Evolutionary conservation across 2,329 filamentous ascomycete species (phyloP), one percentile per base, ranked within the genome.

Genomic region (Colletotrichum orbiculare): DNA sequence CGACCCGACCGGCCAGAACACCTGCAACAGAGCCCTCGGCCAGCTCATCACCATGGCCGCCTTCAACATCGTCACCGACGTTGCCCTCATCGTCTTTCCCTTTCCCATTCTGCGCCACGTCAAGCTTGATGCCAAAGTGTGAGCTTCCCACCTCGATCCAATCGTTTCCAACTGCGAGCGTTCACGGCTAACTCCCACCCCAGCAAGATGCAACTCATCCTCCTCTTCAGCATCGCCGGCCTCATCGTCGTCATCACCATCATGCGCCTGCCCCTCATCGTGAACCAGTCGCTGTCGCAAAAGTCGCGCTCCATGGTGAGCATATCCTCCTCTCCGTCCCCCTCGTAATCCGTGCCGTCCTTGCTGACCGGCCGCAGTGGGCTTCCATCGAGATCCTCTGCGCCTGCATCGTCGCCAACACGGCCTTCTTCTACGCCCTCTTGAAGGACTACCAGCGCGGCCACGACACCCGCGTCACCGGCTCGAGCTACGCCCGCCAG

Each of bases 361-460:
- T 17, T 17, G 15, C 39, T 50, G 17, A 62, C n/a, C 3, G 3
- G 2, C 34, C 17, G 12, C 37, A 75, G 73, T 75, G 73, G 73
- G 73, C 73, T 35, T 73, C 73, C 4, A 70, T 75, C 45, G 73
- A 75, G 64, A 75, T 75, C n/a, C 66, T 75, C 1, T 75, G 73
- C 67, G 73, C 72, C 2, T 75, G 73, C 43, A 60, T 75, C 25
- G 73, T 75, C 11, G 70, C 73, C 35, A 75, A 75, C 42, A 72
- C 73, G 0, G 68, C 73, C 2, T 75, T 75, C 52, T 75, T 68
- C 46, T 75, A 72, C 63, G 72, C 73, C 0, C 54, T 75, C 0
- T 34, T 73, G 7, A 73, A 73, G 46, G 73, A 75, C 6, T 46
- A 71, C 9, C 68, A 74, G 37, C 67, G 71, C 41, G 68, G 69